These are phyloP conservation scores for Claviceps capensis DNA, from an alignment of 2,329 filamentous ascomycete genomes.

Conservation along the genomic window DNA sequence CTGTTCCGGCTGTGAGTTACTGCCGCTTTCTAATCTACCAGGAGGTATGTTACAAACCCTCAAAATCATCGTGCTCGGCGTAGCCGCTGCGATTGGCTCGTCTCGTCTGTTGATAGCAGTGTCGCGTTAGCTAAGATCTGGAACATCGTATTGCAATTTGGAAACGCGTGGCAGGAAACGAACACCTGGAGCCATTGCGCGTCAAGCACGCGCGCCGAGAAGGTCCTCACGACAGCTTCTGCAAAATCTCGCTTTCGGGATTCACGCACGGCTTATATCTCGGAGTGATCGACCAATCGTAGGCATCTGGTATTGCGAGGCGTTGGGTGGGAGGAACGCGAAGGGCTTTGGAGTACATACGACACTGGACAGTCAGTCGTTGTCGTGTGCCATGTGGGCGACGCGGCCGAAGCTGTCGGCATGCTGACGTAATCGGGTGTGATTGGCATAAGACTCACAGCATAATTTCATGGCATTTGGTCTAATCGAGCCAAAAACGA, in stretches of 20 bases:
- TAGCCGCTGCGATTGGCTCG: constrained; percentile 43
- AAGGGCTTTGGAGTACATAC: background rate
- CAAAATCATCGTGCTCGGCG: constrained; percentile 48
- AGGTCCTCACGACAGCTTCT: background rate
- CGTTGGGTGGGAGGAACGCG: background rate
- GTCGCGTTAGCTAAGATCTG: constrained; percentile 7
- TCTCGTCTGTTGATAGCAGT: constrained; percentile 29
- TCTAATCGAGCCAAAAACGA: no score
- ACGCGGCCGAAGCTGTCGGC: background rate
- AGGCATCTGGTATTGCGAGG: background rate
- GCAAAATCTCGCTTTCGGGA: background rate
- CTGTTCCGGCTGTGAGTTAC: constrained; percentile 29
- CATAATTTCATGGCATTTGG: background rate
- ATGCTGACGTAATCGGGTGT: constrained; percentile 4
- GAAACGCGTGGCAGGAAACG: constrained; percentile 4
- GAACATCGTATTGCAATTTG: background rate
- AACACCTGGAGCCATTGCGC: constrained; percentile 28
- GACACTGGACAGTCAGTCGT: no score
- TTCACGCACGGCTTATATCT: background rate
- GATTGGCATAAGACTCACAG: background rate
- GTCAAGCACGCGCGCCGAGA: background rate
- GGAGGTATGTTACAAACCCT: constrained; percentile 25
- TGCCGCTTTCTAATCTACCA: background rate
- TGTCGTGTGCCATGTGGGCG: background rate
- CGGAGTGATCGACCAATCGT: background rate